Conservation (phyloP, 768 basidiomycete species). For the Lactarius quietus region DNA sequence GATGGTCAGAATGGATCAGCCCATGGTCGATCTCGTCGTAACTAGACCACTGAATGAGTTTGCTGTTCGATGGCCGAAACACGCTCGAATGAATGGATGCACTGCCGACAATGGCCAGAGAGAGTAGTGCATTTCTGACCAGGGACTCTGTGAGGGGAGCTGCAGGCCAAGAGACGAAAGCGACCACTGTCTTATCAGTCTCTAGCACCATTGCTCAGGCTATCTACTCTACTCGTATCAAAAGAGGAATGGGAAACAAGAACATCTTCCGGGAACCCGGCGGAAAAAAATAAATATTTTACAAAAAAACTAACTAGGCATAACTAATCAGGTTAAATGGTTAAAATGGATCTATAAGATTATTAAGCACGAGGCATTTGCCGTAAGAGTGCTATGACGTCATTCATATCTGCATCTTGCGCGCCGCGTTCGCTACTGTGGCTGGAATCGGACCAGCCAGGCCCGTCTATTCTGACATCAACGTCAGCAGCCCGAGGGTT, state of each 20-base stretch:
- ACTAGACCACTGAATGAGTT: slow-evolving; percentile 74
- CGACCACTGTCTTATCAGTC: background rate
- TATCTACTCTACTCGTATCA: background rate
- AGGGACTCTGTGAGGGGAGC: slow-evolving; percentile 49
- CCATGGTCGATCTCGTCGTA: slow-evolving; percentile 86
- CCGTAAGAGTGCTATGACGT: slow-evolving; percentile 24
- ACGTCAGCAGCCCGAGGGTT: background rate
- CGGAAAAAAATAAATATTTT: background rate
- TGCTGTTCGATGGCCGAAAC: slow-evolving; percentile 26
- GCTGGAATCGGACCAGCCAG: slow-evolving; percentile 13
- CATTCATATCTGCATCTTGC: slow-evolving; percentile 21
- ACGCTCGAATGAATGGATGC: slow-evolving; percentile 24
- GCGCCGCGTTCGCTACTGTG: background rate
- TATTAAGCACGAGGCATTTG: slow-evolving; percentile 25
- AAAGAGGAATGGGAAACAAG: background rate
- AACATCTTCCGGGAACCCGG: slow-evolving; percentile 2
- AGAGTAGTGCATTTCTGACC: slow-evolving; percentile 39
- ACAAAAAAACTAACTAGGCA: background rate
- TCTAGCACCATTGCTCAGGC: background rate
- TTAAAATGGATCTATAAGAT: background rate
- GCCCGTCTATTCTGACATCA: slow-evolving; percentile 20
- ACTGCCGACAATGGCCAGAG: slow-evolving; percentile 29
- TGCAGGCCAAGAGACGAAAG: slow-evolving; percentile 43
- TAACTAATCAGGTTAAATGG: background rate
- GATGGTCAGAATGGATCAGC: slow-evolving; percentile 51